Base-by-base conservation (phyloP, 768 basidiomycete species). In the Neoboletus magnificus region DNA sequence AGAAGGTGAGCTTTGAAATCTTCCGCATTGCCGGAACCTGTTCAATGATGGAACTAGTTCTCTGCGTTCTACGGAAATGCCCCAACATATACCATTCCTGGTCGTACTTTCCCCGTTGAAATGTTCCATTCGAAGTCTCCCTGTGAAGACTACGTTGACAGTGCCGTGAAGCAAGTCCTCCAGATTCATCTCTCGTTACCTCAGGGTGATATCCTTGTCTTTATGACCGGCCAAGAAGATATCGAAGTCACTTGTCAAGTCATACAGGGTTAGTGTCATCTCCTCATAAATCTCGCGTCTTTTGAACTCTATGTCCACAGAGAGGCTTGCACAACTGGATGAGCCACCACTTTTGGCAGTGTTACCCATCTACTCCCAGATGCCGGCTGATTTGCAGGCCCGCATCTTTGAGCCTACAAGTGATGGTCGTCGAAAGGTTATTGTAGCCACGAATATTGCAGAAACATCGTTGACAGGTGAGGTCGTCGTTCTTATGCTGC, bases 221-320 rank as follows among this genome's bases (percentile, higher is more conserved):
- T 99, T 73, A 98, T 98, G 96, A 99, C 97, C 27, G 97, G 97
- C 36, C 97, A 98, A 74, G 97, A 98, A 74, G 96, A 99, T 70
- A 99, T 99, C 57, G 96, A 98, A 73, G 82, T 93, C 30, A 98
- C 94, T 12, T 99, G 97, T 68, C 89, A 92, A 66, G 96, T 98
- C 32, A 77, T 98, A 20, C 83, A 88, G 71, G 94, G 94, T 93
- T 48, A 44, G 81, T 67, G 5, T 30, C 27, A 18, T 43, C 25
- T 29, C 36, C 13, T 45, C 9, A 27, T 20, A 11, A 4, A 16
- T n/a, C 6, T 15, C 27, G 2, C 9, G 18, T 40, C 16, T 49
- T 16, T 16, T 50, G 36, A 47, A 52, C 30, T 30, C 49, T 55
- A 16, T 54, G 33, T 25, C 50, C 40, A 25, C 65, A 96, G 97